Percentiles rank a stretch among this genome's conserved stretches.
Evolutionary conservation across 306 rosid species (phyloP).

Genomic region (Dalbergia cochinchinensis): DNA sequence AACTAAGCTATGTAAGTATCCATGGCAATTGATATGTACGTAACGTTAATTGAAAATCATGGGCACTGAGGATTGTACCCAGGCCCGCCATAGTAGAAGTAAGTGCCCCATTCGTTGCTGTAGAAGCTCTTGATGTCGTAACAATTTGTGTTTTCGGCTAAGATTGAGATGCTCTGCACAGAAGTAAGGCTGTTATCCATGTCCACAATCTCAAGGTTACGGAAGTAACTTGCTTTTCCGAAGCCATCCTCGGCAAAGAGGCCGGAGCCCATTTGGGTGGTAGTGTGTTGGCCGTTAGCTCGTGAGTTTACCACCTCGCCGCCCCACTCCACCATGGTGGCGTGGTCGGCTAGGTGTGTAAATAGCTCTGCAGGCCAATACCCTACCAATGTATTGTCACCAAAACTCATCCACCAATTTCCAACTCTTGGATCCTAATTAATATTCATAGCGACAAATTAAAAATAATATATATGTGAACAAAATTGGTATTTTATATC

Average conservation of each 20-base stretch:
- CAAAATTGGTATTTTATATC: not conserved
- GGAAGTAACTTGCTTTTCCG: constrained; percentile 88
- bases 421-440: constrained; percentile 80
- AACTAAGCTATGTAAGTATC: not conserved
- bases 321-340: constrained; percentile 98
- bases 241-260: constrained; percentile 81
- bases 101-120: constrained; percentile 80
- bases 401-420: constrained; percentile 98
- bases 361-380: constrained; percentile 96
- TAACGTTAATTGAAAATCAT: constrained; percentile 34
- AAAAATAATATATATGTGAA: not conserved
- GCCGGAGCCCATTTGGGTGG: constrained; percentile 94
- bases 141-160: constrained; percentile 83
- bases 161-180: constrained; percentile 66
- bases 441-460: not conserved
- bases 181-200: constrained; percentile 73
- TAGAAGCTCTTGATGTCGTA: constrained; percentile 72
- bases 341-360: constrained; percentile 79
- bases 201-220: constrained; percentile 86
- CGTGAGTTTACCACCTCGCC: constrained; percentile 89
- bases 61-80: constrained; percentile 72
- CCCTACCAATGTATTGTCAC: constrained; percentile 76
- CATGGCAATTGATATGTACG: constrained; percentile 35
- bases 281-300: constrained; percentile 74
- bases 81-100: constrained; percentile 93